Evolutionary conservation across 352 stramenopile genomes (phyloP).

Genomic region (Phytophthora gonapodyides): DNA sequence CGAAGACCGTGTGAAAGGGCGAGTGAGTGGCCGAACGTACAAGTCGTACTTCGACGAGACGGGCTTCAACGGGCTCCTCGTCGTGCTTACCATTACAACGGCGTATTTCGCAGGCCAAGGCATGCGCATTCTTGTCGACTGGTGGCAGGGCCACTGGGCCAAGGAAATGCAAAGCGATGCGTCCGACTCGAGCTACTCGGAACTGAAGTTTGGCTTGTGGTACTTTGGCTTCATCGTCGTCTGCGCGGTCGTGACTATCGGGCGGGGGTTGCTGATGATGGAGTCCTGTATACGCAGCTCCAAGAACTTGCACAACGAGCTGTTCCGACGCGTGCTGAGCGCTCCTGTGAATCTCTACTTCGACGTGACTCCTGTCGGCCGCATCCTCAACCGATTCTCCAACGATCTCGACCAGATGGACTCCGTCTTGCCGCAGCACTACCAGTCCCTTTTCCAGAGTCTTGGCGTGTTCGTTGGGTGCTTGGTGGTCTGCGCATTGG

Average conservation of each 20-base stretch:
- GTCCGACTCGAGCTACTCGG: conserved; percentile 45
- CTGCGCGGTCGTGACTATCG: conserved; percentile 28
- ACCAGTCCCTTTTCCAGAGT: conserved; percentile 37
- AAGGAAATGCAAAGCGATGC: conserved; percentile 24
- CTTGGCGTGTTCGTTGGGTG: conserved; percentile 37
- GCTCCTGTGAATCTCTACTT: conserved; percentile 57
- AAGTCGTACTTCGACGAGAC: conserved; percentile 44
- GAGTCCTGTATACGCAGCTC: conserved; percentile 39
- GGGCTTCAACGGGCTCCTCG: conserved; percentile 30
- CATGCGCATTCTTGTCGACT: conserved; percentile 34
- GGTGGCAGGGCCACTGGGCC: conserved; percentile 46
- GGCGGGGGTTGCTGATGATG: conserved; percentile 32
- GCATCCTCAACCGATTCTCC: conserved; percentile 58
- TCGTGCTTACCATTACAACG: conserved; percentile 25
- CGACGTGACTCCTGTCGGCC: conserved; percentile 53
- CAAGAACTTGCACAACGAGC: conserved; percentile 35
- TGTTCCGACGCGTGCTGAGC: conserved; percentile 44
- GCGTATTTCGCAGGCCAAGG: conserved; percentile 27
- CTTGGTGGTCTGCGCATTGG: conserved; percentile 46
- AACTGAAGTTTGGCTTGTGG: conserved; percentile 37
- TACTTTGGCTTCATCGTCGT: conserved; percentile 41
- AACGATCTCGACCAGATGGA: conserved; percentile 59
- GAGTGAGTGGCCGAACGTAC: conserved; percentile 37
- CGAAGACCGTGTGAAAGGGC: conserved; percentile 36
- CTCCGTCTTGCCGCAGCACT: conserved; percentile 43